Conservation (phyloP, 2,329 filamentous ascomycete genomes). For the Cytospora piceae region DNA sequence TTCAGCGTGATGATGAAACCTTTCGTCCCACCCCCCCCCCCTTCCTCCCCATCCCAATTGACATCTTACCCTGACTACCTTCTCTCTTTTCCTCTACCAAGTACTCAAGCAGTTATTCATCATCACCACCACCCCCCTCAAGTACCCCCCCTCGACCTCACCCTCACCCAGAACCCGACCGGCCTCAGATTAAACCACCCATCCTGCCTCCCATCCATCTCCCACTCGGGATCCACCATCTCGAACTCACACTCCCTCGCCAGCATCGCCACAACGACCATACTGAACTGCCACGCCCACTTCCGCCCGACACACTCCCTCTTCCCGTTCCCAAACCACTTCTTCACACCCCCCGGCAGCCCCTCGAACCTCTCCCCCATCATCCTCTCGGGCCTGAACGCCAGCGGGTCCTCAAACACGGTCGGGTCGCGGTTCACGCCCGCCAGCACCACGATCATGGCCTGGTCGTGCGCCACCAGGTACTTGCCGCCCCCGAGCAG, state of each 20-base stretch:
- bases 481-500: conserved; percentile 54
- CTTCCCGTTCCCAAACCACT: conserved; percentile 58
- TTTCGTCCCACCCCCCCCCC: too few relatives aligned
- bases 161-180: conserved; percentile 48
- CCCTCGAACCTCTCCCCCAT: conserved; percentile 48
- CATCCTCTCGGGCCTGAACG: conserved; percentile 55
- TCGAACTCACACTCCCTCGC: conserved; percentile 52
- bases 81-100: too few relatives aligned
- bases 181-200: conserved; percentile 59
- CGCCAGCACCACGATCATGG: conserved; percentile 54
- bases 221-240: conserved; percentile 44
- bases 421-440: conserved; percentile 54
- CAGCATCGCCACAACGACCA: conserved; percentile 48
- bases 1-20: background rate
- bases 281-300: conserved; percentile 52
- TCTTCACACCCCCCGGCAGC: conserved; percentile 50
- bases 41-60: background rate
- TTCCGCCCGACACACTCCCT: conserved; percentile 55
- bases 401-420: conserved; percentile 52
- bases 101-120: background rate
- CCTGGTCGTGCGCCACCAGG: conserved; percentile 51
- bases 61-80: too few relatives aligned
- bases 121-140: background rate
- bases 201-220: conserved; percentile 45
- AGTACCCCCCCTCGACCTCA: conserved; percentile 41